Conservation (phyloP, 352 stramenopile species). For the Phytophthora multivora region DNA sequence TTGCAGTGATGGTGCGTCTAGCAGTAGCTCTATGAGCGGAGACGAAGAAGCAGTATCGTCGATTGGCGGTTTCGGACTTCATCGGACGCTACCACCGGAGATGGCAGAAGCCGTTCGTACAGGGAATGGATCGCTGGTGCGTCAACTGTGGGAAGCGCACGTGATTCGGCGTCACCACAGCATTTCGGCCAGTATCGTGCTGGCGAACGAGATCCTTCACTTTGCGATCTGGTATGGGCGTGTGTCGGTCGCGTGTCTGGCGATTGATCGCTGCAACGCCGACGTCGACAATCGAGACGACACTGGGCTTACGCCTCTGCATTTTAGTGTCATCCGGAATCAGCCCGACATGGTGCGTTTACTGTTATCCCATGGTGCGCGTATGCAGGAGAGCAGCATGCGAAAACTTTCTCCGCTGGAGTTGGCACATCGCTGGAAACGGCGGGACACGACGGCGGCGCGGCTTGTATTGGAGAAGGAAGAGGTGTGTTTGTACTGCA, state of each 20-base stretch:
- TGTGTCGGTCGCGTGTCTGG: slow-evolving; percentile 59
- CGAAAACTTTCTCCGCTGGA: slow-evolving; percentile 61
- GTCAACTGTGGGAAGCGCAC: slow-evolving; percentile 52
- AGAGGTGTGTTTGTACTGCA: slow-evolving; percentile 85
- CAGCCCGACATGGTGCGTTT: slow-evolving; percentile 77
- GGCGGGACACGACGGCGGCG: slow-evolving; percentile 66
- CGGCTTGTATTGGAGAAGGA: slow-evolving; percentile 67
- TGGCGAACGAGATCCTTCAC: slow-evolving; percentile 84
- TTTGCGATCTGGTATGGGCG: slow-evolving; percentile 77
- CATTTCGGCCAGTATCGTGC: slow-evolving; percentile 30
- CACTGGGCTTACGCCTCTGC: slow-evolving; percentile 66
- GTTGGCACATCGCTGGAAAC: slow-evolving; percentile 64
- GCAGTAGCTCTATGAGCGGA: slow-evolving; percentile 35
- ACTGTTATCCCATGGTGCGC: slow-evolving; percentile 59
- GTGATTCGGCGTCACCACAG: slow-evolving; percentile 36
- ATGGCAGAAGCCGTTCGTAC: slow-evolving; percentile 45
- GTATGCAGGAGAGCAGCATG: slow-evolving; percentile 35
- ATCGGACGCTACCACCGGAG: slow-evolving; percentile 69
- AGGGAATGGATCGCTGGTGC: slow-evolving; percentile 45
- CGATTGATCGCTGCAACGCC: slow-evolving; percentile 63
- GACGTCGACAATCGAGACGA: slow-evolving; percentile 80
- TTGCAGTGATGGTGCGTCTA: slow-evolving; percentile 26
- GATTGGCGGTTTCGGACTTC: slow-evolving; percentile 53
- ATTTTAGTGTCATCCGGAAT: slow-evolving; percentile 82
- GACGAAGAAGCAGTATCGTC: slow-evolving; percentile 32